Conservation (phyloP, 1,284 basidiomycete genomes). For the Irpex sp. region DNA sequence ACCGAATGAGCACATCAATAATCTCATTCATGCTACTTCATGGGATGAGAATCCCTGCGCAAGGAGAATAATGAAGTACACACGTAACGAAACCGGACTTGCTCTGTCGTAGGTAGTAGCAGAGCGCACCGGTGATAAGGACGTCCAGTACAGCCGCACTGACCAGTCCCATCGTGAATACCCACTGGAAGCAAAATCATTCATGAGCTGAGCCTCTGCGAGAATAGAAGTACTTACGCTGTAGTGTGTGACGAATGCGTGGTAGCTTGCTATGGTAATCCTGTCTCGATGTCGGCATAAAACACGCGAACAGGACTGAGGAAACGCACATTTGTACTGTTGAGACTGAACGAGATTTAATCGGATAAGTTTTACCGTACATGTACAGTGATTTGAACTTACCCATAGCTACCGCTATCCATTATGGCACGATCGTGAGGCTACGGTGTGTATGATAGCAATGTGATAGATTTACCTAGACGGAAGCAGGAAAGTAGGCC, state of each 20-base stretch:
- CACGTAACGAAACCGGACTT: conserved; percentile 41
- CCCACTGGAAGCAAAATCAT: conserved; percentile 36
- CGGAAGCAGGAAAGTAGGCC: conserved; percentile 11
- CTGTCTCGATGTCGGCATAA: conserved; percentile 16
- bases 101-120: conserved; percentile 41
- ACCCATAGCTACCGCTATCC: conserved; percentile 14
- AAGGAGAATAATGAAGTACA: background rate
- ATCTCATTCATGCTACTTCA: conserved; percentile 39
- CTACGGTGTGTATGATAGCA: background rate
- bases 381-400: background rate
- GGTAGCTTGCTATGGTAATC: conserved; percentile 31
- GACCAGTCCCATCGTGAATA: conserved; percentile 52
- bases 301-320: background rate
- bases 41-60: background rate
- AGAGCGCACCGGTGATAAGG: conserved; percentile 45
- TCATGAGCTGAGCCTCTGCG: background rate
- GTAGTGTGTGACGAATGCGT: conserved; percentile 18
- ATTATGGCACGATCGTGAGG: background rate
- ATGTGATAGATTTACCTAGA: conserved; percentile 7
- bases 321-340: conserved; percentile 31
- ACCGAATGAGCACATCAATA: conserved; percentile 45
- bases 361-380: background rate
- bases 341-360: conserved; percentile 22
- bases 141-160: conserved; percentile 49
- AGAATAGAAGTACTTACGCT: conserved; percentile 13